Evolutionary conservation across 2,329 filamentous ascomycete species (phyloP).

Genomic region (Emmonsiellopsis sp.): DNA sequence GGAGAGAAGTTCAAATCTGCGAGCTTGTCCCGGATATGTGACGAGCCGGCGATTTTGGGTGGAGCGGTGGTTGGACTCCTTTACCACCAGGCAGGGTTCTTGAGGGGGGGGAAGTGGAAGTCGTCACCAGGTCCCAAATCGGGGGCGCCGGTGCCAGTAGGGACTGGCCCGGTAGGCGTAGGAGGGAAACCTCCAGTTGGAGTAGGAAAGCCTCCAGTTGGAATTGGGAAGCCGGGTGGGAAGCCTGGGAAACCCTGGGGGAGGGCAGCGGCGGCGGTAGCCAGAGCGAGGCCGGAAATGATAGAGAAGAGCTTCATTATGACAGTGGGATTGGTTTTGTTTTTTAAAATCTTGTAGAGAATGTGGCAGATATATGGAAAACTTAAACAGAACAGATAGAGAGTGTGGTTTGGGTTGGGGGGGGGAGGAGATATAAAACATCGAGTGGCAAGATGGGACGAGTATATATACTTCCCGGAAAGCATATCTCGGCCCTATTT

Average conservation of each 20-base stretch:
- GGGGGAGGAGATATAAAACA: neutral
- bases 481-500: neutral
- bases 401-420: neutral
- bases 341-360: neutral
- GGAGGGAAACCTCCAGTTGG: neutral
- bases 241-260: neutral
- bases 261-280: slow-evolving; percentile 1
- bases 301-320: slow-evolving; percentile 8
- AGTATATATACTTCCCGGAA: neutral
- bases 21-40: neutral
- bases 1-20: neutral
- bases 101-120: slow-evolving; percentile 1
- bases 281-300: slow-evolving; percentile 3
- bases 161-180: neutral
- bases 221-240: neutral
- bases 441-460: neutral
- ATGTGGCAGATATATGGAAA: neutral
- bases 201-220: neutral
- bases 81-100: neutral
- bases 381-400: neutral
- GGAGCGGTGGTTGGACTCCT: neutral
- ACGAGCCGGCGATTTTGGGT: neutral
- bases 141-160: neutral
- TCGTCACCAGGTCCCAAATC: neutral
- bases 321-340: neutral